A percentile compares a stretch with the other conserved stretches of the same genome.
These are phyloP conservation scores for Cyclotella kingstonii DNA, from an alignment of 108 stramenopile genomes.

Conservation along the genomic window DNA sequence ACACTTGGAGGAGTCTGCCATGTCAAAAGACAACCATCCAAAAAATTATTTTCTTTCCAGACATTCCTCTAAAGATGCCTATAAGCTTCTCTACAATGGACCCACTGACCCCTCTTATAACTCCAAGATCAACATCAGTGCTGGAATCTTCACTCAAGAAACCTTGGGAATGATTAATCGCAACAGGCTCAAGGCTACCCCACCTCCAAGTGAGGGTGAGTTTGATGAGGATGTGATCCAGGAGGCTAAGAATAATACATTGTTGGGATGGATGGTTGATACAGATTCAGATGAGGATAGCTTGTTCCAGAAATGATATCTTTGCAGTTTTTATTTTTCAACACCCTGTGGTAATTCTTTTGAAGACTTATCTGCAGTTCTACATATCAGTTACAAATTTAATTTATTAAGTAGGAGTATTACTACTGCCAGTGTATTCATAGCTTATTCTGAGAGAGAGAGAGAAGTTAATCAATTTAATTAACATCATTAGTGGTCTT, in stretches of 20 bases:
- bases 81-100: background rate
- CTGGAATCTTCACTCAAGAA: conserved; percentile 16
- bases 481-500: too few species aligned
- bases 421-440: too few species aligned
- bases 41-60: background rate
- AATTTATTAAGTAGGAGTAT: too few species aligned
- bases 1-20: background rate
- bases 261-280: conserved; percentile 9
- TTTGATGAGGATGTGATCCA: conserved; percentile 17
- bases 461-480: too few species aligned
- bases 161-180: conserved; percentile 16
- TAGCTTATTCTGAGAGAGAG: too few species aligned
- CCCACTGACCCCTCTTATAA: background rate
- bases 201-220: conserved; percentile 17
- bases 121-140: conserved; percentile 10
- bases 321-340: too few species aligned
- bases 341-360: too few species aligned
- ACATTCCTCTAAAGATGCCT: background rate
- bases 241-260: conserved; percentile 1
- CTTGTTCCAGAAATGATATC: background rate
- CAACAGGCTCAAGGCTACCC: conserved; percentile 16
- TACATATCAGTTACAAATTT: too few species aligned
- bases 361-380: too few species aligned
- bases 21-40: background rate
- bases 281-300: conserved; percentile 7